These are phyloP conservation scores for Russula lepida DNA, from an alignment of 768 basidiomycete species.

Conservation along the genomic window DNA sequence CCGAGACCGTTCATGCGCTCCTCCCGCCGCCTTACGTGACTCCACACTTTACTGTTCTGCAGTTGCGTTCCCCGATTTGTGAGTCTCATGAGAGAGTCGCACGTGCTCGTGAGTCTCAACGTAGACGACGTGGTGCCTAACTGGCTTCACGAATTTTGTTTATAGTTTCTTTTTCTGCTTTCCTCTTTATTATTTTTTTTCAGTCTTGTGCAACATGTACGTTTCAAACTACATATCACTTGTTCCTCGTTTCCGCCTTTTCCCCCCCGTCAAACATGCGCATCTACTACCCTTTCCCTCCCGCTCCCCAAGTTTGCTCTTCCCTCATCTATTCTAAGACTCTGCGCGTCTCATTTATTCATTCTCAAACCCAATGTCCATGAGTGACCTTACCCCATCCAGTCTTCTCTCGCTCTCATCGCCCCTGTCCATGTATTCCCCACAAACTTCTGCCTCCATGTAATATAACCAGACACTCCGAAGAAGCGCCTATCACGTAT, in stretches of 20 bases:
- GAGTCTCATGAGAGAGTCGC: conserved; percentile 65
- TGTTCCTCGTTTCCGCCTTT: background rate
- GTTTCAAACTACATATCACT: background rate
- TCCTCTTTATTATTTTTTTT: background rate
- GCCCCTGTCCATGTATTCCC: conserved; percentile 1
- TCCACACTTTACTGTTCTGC: conserved; percentile 61
- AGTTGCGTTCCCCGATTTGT: conserved; percentile 54
- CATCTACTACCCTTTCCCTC: background rate
- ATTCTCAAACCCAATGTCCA: background rate
- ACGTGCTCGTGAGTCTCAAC: conserved; percentile 30
- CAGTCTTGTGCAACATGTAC: conserved; percentile 4
- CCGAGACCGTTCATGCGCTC: conserved; percentile 59
- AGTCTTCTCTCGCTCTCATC: background rate
- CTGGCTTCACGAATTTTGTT: background rate
- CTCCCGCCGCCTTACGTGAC: conserved; percentile 64
- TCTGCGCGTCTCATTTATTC: background rate
- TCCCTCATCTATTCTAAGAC: background rate
- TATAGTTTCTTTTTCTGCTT: background rate
- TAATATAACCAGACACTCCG: conserved; percentile 3
- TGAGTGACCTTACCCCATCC: background rate
- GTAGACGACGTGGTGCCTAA: conserved; percentile 3
- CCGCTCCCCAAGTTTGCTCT: background rate
- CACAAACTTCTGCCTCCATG: background rate
- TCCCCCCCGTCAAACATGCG: background rate
- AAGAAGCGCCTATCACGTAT: background rate